A percentile compares a stretch with the other conserved stretches of the same genome.
Conservation (phyloP, 768 basidiomycete genomes). For the Podaxis mareebaensis region DNA sequence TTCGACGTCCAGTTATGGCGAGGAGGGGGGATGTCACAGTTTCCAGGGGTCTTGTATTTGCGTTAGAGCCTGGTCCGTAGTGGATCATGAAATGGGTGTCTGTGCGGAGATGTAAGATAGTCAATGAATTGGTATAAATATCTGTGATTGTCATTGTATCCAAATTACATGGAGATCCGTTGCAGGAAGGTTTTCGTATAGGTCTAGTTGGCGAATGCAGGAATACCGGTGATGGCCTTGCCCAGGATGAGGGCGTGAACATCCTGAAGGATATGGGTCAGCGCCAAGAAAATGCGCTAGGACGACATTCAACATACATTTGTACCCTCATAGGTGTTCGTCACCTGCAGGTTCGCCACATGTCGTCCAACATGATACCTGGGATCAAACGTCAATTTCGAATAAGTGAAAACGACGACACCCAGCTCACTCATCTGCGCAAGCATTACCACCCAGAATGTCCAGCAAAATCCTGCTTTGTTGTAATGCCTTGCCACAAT, state of each 20-base stretch:
- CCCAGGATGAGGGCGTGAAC: constrained; percentile 93
- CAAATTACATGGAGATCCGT: neutral
- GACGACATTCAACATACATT: constrained; percentile 40
- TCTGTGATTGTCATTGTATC: neutral
- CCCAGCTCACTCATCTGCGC: constrained; percentile 81
- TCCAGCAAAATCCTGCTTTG: constrained; percentile 83
- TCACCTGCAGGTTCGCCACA: constrained; percentile 93
- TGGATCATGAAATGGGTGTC: neutral
- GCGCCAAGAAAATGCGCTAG: neutral
- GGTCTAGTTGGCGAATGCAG: constrained; percentile 71
- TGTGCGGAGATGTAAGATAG: neutral
- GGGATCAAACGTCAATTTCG: neutral
- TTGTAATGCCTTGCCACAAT: constrained; percentile 89
- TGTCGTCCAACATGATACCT: constrained; percentile 95
- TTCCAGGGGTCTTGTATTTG: too few relatives aligned
- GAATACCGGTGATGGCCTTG: constrained; percentile 87
- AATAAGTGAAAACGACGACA: neutral
- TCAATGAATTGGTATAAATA: neutral
- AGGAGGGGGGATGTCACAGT: too few relatives aligned
- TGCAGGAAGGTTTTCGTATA: neutral
- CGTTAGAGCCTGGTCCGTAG: neutral
- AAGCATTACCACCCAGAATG: constrained; percentile 93
- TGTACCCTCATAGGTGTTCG: constrained; percentile 91
- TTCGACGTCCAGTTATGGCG: too few relatives aligned
- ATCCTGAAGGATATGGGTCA: constrained; percentile 48